Conservation (phyloP, 1,284 basidiomycete species). For the Xerocomus nothofagi region DNA sequence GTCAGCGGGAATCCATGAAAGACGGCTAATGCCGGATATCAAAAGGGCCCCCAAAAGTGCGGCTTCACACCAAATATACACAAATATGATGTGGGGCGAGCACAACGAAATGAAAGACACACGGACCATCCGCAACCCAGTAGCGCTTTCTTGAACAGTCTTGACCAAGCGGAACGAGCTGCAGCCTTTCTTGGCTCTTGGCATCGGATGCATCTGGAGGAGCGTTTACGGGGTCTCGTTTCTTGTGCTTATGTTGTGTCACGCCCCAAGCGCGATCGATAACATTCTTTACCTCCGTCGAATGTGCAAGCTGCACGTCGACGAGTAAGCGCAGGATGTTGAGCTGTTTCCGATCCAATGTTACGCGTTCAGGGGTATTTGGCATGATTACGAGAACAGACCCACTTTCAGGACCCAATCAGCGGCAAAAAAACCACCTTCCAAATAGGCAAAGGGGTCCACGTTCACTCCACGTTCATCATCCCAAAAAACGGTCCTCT, state of each 20-base stretch:
- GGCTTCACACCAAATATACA: slow-evolving; percentile 58
- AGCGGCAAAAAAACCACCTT: slow-evolving; percentile 69
- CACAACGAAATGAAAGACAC: slow-evolving; percentile 41
- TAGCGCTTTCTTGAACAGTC: slow-evolving; percentile 71
- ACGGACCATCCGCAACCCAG: slow-evolving; percentile 82
- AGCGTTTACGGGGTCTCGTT: slow-evolving; percentile 56
- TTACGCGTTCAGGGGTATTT: slow-evolving; percentile 35
- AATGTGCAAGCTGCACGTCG: slow-evolving; percentile 72
- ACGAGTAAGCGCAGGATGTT: slow-evolving; percentile 76
- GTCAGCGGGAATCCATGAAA: slow-evolving; percentile 37
- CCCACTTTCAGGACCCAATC: slow-evolving; percentile 77
- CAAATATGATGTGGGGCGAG: slow-evolving; percentile 56
- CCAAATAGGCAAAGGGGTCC: slow-evolving; percentile 64
- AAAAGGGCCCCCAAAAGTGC: slow-evolving; percentile 40
- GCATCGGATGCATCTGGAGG: slow-evolving; percentile 58
- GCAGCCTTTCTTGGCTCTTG: slow-evolving; percentile 59
- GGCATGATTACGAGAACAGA: slow-evolving; percentile 28
- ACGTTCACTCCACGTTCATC: slow-evolving; percentile 62
- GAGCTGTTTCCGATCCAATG: slow-evolving; percentile 50
- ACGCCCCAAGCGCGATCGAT: slow-evolving; percentile 85
- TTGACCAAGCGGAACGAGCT: slow-evolving; percentile 69
- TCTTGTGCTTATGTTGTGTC: slow-evolving; percentile 77
- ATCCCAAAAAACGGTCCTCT: slow-evolving; percentile 77
- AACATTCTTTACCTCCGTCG: slow-evolving; percentile 60
- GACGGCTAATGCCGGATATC: slow-evolving; percentile 42